Evolutionary conservation across 805 yeast genomes (phyloP).

Genomic region (Wickerhamiella dianesei): DNA sequence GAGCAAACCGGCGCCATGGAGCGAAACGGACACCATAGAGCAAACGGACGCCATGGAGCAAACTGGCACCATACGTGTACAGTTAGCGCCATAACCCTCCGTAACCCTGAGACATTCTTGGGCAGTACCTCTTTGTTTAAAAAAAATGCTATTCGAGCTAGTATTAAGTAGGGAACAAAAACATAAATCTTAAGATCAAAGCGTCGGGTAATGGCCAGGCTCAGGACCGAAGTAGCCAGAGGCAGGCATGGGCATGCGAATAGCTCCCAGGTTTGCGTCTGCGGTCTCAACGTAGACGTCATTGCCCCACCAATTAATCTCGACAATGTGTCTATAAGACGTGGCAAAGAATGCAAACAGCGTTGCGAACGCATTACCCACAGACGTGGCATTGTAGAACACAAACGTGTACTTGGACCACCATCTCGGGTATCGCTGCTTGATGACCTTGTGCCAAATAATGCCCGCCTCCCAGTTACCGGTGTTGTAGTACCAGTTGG

Average conservation of each 20-base stretch:
- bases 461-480: constrained; percentile 30
- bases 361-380: constrained; percentile 39
- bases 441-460: constrained; percentile 33
- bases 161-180: too few relatives aligned
- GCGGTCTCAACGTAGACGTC: constrained; percentile 16
- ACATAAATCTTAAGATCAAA: too few relatives aligned
- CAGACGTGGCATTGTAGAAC: constrained; percentile 34
- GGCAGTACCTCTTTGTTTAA: too few relatives aligned
- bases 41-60: too few relatives aligned
- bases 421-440: constrained; percentile 33
- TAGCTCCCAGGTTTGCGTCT: constrained; percentile 7
- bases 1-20: too few relatives aligned
- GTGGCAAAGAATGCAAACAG: constrained; percentile 33
- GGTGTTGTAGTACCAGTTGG: constrained; percentile 15
- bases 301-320: constrained; percentile 57
- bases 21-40: too few relatives aligned
- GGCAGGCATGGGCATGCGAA: constrained; percentile 13
- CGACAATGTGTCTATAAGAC: constrained; percentile 22
- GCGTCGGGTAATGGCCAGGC: not conserved
- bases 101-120: too few relatives aligned
- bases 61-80: too few relatives aligned
- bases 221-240: constrained; percentile 24
- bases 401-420: constrained; percentile 41
- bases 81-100: too few relatives aligned
- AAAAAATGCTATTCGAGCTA: too few relatives aligned